phyloP scores from a whole-genome alignment of 164 flowering plant genomes.

The Cinnamomum micranthum region DNA sequence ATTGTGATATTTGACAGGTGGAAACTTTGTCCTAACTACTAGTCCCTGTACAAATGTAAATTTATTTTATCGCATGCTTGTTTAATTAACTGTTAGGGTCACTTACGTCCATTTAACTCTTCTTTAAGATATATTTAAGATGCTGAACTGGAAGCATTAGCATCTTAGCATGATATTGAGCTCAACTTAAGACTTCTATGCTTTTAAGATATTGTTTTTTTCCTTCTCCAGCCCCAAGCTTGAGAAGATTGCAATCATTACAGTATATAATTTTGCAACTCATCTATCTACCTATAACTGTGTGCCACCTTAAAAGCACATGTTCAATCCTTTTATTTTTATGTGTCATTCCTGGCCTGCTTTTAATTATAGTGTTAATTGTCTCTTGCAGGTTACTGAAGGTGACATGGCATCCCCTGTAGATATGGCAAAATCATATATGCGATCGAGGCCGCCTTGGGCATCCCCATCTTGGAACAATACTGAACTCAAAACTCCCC shows the following conservation, averaged over 20 bases:
- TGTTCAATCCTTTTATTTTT: not conserved
- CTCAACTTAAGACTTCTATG: too few species aligned
- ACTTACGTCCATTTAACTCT: too few species aligned
- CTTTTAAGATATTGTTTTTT: too few species aligned
- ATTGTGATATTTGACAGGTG: too few species aligned
- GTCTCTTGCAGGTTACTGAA: conserved; percentile 40
- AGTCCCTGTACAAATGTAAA: too few species aligned
- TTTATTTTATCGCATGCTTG: too few species aligned
- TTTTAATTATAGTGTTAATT: conserved; percentile 2
- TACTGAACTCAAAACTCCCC: conserved; percentile 30
- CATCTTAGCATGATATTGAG: too few species aligned
- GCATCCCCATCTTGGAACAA: conserved; percentile 50
- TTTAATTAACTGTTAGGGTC: too few species aligned
- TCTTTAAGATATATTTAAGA: too few species aligned
- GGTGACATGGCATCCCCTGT: conserved; percentile 62
- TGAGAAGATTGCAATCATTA: not conserved
- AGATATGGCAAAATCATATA: conserved; percentile 74
- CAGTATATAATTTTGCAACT: not conserved
- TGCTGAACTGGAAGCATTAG: too few species aligned
- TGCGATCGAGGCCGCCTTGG: conserved; percentile 76
- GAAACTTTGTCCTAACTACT: too few species aligned
- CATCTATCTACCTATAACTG: not conserved
- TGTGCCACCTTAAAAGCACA: not conserved
- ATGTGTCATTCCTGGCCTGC: not conserved
- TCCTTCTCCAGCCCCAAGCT: not conserved